phyloP scores from a whole-genome alignment of 2,329 filamentous ascomycete genomes.

The Cladosporium sp. region DNA sequence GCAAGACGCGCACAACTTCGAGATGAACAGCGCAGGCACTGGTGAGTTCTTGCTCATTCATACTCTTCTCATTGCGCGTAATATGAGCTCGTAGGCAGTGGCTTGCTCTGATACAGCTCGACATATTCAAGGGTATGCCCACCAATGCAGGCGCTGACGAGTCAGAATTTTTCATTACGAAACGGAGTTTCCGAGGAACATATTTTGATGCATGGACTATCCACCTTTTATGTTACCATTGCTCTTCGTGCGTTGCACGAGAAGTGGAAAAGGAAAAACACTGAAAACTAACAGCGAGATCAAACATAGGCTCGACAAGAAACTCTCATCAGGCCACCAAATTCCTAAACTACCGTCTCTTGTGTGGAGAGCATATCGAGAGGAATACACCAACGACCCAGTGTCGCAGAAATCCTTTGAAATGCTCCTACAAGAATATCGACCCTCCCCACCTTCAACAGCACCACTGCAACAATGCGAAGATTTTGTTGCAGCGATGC shows the following conservation, averaged over 20 bases:
- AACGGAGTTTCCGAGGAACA: background rate
- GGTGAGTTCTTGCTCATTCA: background rate
- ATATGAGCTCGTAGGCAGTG: too few relatives aligned
- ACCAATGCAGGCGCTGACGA: background rate
- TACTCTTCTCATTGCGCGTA: background rate
- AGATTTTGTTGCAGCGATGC: too few relatives aligned
- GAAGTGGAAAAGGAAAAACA: background rate
- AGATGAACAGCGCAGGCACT: background rate
- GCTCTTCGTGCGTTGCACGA: background rate
- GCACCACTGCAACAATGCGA: too few relatives aligned
- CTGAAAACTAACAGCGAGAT: background rate
- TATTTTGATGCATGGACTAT: background rate
- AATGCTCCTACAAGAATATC: background rate
- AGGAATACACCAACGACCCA: background rate
- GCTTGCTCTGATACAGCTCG: too few relatives aligned
- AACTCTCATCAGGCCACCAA: background rate
- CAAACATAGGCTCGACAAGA: background rate
- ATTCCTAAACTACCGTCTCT: background rate
- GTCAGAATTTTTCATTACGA: background rate
- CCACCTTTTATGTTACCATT: too few relatives aligned
- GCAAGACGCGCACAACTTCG: background rate
- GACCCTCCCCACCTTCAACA: too few relatives aligned
- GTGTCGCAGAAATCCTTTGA: background rate
- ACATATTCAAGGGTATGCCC: background rate
- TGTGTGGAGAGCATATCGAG: background rate